A percentile compares a stretch with the other conserved stretches of the same genome.
phyloP scores from a whole-genome alignment of 2,329 filamentous ascomycete species.

The Exophiala spinifera region DNA sequence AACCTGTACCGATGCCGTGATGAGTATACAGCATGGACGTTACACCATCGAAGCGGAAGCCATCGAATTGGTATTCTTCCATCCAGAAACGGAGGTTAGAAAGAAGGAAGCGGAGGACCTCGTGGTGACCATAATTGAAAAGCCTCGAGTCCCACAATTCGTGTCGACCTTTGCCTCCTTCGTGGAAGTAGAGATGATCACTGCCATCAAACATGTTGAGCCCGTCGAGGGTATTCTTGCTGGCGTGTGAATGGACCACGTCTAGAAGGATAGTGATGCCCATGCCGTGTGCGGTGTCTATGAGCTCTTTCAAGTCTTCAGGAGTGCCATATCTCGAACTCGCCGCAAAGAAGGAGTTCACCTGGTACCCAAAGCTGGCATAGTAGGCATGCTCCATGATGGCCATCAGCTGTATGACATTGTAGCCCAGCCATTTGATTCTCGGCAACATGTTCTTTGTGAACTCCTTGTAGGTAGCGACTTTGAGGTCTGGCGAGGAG shows the following conservation, averaged over 20 bases:
- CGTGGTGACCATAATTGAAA: conserved; percentile 95
- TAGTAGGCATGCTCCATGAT: conserved; percentile 99
- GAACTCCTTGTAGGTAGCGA: conserved; percentile 97
- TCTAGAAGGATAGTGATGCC: conserved; percentile 89
- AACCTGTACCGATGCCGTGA: conserved; percentile 97
- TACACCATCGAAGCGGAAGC: conserved; percentile 96
- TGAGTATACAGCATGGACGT: conserved; percentile 97
- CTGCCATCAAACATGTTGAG: conserved; percentile 94
- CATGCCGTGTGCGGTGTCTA: conserved; percentile 89
- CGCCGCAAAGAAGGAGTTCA: conserved; percentile 98
- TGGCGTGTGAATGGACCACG: conserved; percentile 95
- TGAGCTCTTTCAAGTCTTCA: conserved; percentile 92
- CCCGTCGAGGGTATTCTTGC: conserved; percentile 93
- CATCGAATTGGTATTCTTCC: conserved; percentile 96
- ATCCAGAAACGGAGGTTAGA: conserved; percentile 98
- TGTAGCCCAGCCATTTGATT: conserved; percentile 88
- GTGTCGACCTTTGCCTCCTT: conserved; percentile 76
- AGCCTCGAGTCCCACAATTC: conserved; percentile 94
- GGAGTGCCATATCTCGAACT: conserved; percentile 92
- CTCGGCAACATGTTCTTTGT: conserved; percentile 86
- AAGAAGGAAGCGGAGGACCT: conserved; percentile 90
- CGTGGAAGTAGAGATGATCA: conserved; percentile 95
- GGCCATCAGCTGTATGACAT: conserved; percentile 97
- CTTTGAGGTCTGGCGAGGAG: conserved; percentile 81
- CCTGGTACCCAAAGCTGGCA: conserved; percentile 96